These are phyloP conservation scores for Albatrellus sp. DNA, from an alignment of 1,284 basidiomycete genomes.

Conservation along the genomic window DNA sequence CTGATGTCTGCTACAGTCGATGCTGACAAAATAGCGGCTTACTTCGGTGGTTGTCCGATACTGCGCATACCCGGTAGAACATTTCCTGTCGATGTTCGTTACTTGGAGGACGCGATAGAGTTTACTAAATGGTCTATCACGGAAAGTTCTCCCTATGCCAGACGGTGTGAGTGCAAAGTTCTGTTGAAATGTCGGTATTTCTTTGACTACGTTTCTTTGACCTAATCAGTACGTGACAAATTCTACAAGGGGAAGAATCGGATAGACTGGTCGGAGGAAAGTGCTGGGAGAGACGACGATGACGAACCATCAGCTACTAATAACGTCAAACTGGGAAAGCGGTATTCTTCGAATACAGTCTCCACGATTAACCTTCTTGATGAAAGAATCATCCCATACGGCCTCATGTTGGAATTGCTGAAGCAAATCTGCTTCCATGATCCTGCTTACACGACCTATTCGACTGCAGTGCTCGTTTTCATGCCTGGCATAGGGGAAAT, in stretches of 20 bases:
- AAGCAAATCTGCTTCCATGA: constrained; percentile 81
- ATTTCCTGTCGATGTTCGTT: constrained; percentile 85
- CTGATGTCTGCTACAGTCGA: constrained; percentile 98
- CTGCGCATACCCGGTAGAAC: constrained; percentile 92
- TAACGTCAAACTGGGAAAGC: constrained; percentile 52
- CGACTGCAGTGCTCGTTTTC: constrained; percentile 82
- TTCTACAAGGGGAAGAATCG: constrained; percentile 51
- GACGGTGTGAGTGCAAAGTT: constrained; percentile 37
- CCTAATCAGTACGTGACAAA: constrained; percentile 40
- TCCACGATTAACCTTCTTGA: constrained; percentile 81
- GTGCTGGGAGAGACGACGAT: constrained; percentile 48
- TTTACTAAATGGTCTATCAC: constrained; percentile 74
- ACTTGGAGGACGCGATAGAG: constrained; percentile 90
- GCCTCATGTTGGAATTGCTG: constrained; percentile 77
- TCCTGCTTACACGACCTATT: constrained; percentile 42
- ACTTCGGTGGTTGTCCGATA: constrained; percentile 85
- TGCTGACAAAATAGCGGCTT: constrained; percentile 86
- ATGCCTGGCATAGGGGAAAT: constrained; percentile 94
- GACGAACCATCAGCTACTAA: constrained; percentile 42
- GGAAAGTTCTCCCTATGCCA: constrained; percentile 80
- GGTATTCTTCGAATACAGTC: constrained; percentile 64
- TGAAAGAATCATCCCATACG: constrained; percentile 83
- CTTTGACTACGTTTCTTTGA: constrained; percentile 1
- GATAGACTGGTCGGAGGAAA: constrained; percentile 69
- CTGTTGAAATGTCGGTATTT: constrained; percentile 1